A percentile compares a stretch with the other conserved stretches of the same genome.
These are phyloP conservation scores for Alternaria viburni DNA, from an alignment of 2,329 filamentous ascomycete genomes.

Conservation along the genomic window DNA sequence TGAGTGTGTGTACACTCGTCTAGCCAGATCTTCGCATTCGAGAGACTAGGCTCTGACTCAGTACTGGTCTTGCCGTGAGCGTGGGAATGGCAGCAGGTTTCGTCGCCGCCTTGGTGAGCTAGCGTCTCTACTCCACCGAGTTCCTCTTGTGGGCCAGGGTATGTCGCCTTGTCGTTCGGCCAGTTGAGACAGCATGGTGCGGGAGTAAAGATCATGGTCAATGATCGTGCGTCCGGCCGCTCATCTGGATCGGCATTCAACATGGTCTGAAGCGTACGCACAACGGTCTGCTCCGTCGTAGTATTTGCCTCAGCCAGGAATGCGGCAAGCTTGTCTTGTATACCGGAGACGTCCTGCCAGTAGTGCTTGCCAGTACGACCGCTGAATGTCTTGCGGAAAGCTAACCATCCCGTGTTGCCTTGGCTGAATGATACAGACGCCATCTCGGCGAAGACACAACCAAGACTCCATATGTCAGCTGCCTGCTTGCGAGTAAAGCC, in stretches of 20 bases:
- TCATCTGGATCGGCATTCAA: slow-evolving; percentile 34
- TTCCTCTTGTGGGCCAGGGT: slow-evolving; percentile 44
- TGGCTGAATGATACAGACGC: slow-evolving; percentile 53
- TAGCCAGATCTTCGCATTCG: slow-evolving; percentile 37
- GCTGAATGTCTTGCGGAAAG: slow-evolving; percentile 37
- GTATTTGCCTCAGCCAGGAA: slow-evolving; percentile 28
- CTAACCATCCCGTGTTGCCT: slow-evolving; percentile 30
- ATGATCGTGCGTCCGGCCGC: slow-evolving; percentile 38
- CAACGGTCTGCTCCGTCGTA: slow-evolving; percentile 30
- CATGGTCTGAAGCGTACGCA: slow-evolving; percentile 42
- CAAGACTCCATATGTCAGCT: slow-evolving; percentile 91
- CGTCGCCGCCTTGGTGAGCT: slow-evolving; percentile 21
- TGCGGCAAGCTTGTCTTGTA: slow-evolving; percentile 34
- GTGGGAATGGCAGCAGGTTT: slow-evolving; percentile 22
- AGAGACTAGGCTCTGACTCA: slow-evolving; percentile 9
- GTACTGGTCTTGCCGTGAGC: not conserved
- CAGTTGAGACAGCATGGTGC: slow-evolving; percentile 47
- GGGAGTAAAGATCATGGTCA: slow-evolving; percentile 44
- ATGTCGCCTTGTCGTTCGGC: slow-evolving; percentile 42
- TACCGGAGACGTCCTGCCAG: slow-evolving; percentile 41
- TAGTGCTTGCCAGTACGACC: slow-evolving; percentile 43
- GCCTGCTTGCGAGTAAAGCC: slow-evolving; percentile 36
- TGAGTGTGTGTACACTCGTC: slow-evolving; percentile 37
- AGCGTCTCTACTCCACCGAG: slow-evolving; percentile 33
- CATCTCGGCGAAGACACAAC: slow-evolving; percentile 97